A percentile compares a stretch with the other conserved stretches of the same genome.
Conservation (phyloP, 257 asterid species). For the Ajuga chamaepitys region DNA sequence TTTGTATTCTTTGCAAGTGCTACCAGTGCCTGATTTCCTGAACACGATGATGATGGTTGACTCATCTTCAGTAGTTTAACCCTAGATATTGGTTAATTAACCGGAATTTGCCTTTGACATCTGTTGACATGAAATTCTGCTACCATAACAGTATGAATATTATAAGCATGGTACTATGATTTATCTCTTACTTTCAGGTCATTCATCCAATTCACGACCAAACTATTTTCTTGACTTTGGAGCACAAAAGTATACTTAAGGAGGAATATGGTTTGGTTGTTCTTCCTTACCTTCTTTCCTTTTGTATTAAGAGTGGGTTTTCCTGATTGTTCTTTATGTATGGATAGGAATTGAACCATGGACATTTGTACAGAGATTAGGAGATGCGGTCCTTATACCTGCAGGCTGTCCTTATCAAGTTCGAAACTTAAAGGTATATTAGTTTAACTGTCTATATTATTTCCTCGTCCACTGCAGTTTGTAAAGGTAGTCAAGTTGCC, state of each 20-base stretch:
- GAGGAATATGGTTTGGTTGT: constrained; percentile 36
- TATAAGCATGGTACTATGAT: not conserved
- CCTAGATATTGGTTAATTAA: not conserved
- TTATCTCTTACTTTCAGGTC: constrained; percentile 33
- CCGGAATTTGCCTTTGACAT: not conserved
- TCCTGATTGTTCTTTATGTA: too few relatives aligned
- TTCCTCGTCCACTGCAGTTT: too few relatives aligned
- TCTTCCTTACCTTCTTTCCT: not conserved
- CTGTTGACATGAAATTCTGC: not conserved
- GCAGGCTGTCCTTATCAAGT: too few relatives aligned
- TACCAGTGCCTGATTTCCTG: not conserved
- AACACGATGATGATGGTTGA: not conserved
- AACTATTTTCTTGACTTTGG: constrained; percentile 48
- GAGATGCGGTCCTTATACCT: too few relatives aligned
- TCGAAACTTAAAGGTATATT: too few relatives aligned
- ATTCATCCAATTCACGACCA: constrained; percentile 76
- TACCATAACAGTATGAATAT: not conserved
- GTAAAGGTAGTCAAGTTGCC: too few relatives aligned
- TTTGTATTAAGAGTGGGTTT: not conserved
- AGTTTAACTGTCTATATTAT: too few relatives aligned
- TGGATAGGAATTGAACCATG: too few relatives aligned
- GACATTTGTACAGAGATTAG: too few relatives aligned
- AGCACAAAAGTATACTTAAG: constrained; percentile 38
- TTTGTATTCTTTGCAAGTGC: not conserved
- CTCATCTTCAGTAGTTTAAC: not conserved